phyloP scores from a whole-genome alignment of 2,329 filamentous ascomycete species.

The Coccinonectria pachysandricola region DNA sequence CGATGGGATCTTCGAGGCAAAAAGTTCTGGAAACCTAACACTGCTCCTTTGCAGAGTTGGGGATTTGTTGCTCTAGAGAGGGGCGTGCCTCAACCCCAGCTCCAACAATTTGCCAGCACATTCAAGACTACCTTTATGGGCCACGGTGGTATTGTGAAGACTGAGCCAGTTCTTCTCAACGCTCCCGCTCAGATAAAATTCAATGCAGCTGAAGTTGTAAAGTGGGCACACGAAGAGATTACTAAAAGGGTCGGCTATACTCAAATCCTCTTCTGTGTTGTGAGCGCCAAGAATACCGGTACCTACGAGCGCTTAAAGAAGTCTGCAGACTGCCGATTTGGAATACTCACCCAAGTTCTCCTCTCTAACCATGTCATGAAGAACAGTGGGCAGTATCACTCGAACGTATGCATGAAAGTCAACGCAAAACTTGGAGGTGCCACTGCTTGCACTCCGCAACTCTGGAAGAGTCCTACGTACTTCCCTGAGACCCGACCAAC shows the following conservation, averaged over 20 bases:
- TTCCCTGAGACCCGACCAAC: constrained; percentile 42
- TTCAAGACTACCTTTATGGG: constrained; percentile 37
- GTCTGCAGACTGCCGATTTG: constrained; percentile 73
- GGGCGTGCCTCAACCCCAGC: constrained; percentile 32
- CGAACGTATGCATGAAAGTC: constrained; percentile 93
- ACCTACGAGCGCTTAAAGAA: constrained; percentile 84
- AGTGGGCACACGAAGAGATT: constrained; percentile 32
- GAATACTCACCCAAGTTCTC: constrained; percentile 77
- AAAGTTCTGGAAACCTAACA: constrained; percentile 59
- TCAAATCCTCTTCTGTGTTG: constrained; percentile 70
- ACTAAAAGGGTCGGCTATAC: constrained; percentile 48
- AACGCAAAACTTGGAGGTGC: constrained; percentile 89
- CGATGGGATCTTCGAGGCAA: constrained; percentile 83
- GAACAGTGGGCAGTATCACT: constrained; percentile 72
- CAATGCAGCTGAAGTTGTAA: constrained; percentile 41
- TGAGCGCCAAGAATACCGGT: constrained; percentile 59
- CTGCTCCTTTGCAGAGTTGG: constrained; percentile 57
- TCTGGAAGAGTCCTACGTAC: constrained; percentile 25
- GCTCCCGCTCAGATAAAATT: constrained; percentile 23
- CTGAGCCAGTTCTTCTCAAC: constrained; percentile 25
- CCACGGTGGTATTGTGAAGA: constrained; percentile 37
- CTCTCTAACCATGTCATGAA: constrained; percentile 58
- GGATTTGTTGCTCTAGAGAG: constrained; percentile 57
- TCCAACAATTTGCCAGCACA: constrained; percentile 23
- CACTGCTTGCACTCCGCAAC: constrained; percentile 41